phyloP scores from a whole-genome alignment of 179 eudicot genomes.

The Gypsophila paniculata region DNA sequence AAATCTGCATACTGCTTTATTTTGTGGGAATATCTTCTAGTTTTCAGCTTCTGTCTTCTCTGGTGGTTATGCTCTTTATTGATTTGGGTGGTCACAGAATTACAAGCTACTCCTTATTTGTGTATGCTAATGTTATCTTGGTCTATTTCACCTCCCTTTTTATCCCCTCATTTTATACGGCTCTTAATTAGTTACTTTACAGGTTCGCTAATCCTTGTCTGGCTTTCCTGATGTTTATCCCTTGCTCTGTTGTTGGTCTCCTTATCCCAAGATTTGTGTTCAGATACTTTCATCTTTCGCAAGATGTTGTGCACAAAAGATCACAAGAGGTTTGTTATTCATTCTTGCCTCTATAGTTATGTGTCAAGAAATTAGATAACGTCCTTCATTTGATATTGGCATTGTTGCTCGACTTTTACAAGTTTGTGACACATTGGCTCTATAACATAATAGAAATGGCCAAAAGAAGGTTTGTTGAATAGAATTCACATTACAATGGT shows the following conservation, averaged over 20 bases:
- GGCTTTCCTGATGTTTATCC: constrained; percentile 90
- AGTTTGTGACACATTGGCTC: neutral
- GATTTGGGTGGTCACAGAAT: constrained; percentile 13
- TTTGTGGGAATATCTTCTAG: neutral
- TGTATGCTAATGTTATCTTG: neutral
- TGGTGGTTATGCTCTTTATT: neutral
- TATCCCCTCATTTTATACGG: neutral
- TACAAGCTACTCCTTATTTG: constrained; percentile 8
- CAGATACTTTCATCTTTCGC: constrained; percentile 49
- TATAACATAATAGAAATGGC: neutral
- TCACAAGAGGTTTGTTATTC: constrained; percentile 52
- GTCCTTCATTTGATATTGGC: neutral
- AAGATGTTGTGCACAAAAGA: constrained; percentile 39
- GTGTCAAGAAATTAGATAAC: neutral
- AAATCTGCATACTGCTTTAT: constrained; percentile 10
- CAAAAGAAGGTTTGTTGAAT: neutral
- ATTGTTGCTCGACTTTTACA: neutral
- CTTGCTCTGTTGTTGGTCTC: constrained; percentile 81
- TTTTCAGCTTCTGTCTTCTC: too few species aligned
- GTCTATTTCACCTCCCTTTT: neutral
- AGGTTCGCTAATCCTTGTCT: constrained; percentile 87
- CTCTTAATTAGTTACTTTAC: constrained; percentile 27
- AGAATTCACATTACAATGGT: neutral
- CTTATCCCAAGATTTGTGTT: constrained; percentile 63
- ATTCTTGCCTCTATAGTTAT: constrained; percentile 6